Evolutionary conservation across 305 asterid genomes (phyloP).

Genomic region (Rubia peregrina): DNA sequence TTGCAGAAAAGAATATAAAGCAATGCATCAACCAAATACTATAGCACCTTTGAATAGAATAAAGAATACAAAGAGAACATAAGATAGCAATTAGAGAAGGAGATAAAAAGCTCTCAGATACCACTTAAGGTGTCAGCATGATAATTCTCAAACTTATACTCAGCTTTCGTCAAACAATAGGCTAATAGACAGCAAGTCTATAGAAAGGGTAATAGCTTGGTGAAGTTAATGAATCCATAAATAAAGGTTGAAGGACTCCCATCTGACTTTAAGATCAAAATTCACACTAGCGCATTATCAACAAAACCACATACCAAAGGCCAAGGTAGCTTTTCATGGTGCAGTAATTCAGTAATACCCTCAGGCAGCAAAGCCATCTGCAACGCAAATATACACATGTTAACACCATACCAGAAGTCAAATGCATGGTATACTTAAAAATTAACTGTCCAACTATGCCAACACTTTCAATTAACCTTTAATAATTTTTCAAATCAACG

Average conservation of each 20-base stretch:
- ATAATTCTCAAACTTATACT: neutral
- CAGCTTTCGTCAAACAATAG: neutral
- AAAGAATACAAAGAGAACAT: neutral
- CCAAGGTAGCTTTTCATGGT: slow-evolving; percentile 58
- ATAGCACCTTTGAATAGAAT: neutral
- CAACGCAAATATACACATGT: slow-evolving; percentile 19
- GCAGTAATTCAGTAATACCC: slow-evolving; percentile 80
- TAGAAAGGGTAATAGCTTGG: neutral
- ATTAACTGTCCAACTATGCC: neutral
- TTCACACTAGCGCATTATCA: slow-evolving; percentile 8
- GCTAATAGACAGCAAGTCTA: neutral
- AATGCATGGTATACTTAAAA: neutral
- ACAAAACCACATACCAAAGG: slow-evolving; percentile 59
- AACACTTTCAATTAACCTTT: neutral
- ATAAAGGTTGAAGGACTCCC: neutral
- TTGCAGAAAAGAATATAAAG: neutral
- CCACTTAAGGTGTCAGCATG: neutral
- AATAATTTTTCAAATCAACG: neutral
- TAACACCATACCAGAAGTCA: neutral
- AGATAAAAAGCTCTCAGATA: neutral
- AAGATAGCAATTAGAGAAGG: neutral
- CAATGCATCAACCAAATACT: neutral
- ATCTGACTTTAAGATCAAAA: slow-evolving; percentile 9
- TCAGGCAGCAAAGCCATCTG: slow-evolving; percentile 97
- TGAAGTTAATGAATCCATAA: neutral